A percentile compares a stretch with the other conserved stretches of the same genome.
phyloP scores from a whole-genome alignment of 441 rosid species.

The Cnidoscolus chayamansa region DNA sequence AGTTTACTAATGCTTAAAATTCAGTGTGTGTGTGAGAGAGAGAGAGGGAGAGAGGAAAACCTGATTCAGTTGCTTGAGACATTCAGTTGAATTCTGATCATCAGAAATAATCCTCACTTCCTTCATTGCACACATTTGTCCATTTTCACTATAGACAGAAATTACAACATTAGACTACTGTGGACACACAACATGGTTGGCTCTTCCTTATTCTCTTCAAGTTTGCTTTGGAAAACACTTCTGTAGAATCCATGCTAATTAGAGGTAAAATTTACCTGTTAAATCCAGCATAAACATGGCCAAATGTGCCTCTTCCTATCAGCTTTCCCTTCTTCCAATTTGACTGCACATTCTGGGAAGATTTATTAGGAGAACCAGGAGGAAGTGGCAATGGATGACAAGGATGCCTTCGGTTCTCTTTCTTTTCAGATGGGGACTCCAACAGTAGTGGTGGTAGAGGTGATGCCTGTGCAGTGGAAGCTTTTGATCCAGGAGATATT shows the following conservation, averaged over 20 bases:
- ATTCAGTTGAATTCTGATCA: slow-evolving; percentile 60
- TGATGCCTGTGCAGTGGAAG: neutral
- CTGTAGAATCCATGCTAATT: too few relatives aligned
- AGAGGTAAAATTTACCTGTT: slow-evolving; percentile 23
- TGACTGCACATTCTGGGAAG: slow-evolving; percentile 47
- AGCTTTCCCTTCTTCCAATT: slow-evolving; percentile 61
- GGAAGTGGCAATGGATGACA: slow-evolving; percentile 64
- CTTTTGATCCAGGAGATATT: neutral
- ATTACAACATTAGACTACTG: slow-evolving; percentile 12
- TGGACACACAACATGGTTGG: too few relatives aligned
- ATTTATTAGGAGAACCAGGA: slow-evolving; percentile 38
- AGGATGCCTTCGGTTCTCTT: neutral
- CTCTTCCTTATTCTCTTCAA: too few relatives aligned
- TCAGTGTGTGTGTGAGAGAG: too few relatives aligned
- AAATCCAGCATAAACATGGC: slow-evolving; percentile 46
- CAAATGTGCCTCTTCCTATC: slow-evolving; percentile 43
- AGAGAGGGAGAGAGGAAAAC: slow-evolving; percentile 16
- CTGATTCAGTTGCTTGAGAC: slow-evolving; percentile 58
- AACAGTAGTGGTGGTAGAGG: neutral
- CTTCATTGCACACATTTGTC: slow-evolving; percentile 65
- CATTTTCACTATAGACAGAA: slow-evolving; percentile 39
- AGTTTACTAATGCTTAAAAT: neutral
- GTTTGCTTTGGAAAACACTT: too few relatives aligned
- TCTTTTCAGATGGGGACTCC: slow-evolving; percentile 1
- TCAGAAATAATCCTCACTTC: slow-evolving; percentile 54